Evolutionary conservation across 805 yeast genomes (phyloP).

Genomic region (Saturnispora gosingensis): DNA sequence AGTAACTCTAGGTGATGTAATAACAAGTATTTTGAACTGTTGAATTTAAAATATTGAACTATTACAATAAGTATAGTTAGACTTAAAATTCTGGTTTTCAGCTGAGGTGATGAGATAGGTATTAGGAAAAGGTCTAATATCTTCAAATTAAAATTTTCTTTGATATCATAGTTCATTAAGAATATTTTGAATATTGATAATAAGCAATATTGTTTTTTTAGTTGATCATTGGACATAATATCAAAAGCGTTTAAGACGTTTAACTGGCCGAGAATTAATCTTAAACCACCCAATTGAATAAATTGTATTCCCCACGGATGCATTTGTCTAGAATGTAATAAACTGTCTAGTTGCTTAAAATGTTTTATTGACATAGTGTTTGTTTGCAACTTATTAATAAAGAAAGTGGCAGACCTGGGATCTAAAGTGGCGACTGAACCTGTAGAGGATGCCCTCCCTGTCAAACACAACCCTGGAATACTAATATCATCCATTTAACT

Average conservation of each 20-base stretch:
- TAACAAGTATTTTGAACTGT: neutral
- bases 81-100: conserved; percentile 68
- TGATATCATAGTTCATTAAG: conserved; percentile 47
- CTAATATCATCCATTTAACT: conserved; percentile 15
- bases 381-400: conserved; percentile 30
- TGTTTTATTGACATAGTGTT: conserved; percentile 32
- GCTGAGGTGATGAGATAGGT: conserved; percentile 54
- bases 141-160: conserved; percentile 40
- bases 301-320: conserved; percentile 68
- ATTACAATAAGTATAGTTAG: conserved; percentile 64
- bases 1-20: neutral
- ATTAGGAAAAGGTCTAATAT: neutral
- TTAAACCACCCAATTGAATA: conserved; percentile 72
- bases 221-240: conserved; percentile 37
- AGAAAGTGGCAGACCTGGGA: conserved; percentile 33
- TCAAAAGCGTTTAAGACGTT: conserved; percentile 38
- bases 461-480: conserved; percentile 24
- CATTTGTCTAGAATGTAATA: conserved; percentile 11
- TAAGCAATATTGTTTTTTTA: conserved; percentile 65
- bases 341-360: conserved; percentile 25
- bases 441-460: conserved; percentile 19
- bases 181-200: conserved; percentile 70
- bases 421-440: conserved; percentile 1
- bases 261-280: conserved; percentile 60
- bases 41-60: neutral